A percentile compares a stretch with the other conserved stretches of the same genome.
phyloP scores from a whole-genome alignment of 139 green algal species.

The Volvox reticuliferus region DNA sequence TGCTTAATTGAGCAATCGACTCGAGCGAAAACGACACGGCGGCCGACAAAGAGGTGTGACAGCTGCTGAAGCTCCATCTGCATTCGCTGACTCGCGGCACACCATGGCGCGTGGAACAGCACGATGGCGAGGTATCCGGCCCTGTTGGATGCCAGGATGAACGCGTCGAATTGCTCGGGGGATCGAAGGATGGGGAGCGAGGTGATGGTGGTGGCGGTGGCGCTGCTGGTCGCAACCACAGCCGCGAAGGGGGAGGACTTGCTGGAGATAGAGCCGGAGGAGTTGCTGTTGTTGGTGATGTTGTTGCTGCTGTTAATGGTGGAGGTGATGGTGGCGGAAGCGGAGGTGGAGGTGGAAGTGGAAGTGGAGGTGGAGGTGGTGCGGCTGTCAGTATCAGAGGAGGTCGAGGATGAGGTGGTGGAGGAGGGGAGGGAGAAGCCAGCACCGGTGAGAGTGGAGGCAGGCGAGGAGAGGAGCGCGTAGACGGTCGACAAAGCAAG shows the following conservation, averaged over 20 bases:
- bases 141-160: slow-evolving; percentile 9
- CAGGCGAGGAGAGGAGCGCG: slow-evolving; percentile 2
- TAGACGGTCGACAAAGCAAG: slow-evolving; percentile 3
- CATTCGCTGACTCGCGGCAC: neutral
- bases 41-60: neutral
- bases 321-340: too few species aligned
- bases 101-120: slow-evolving; percentile 30
- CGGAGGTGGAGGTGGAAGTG: neutral
- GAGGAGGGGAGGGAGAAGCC: neutral
- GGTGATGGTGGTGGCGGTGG: neutral
- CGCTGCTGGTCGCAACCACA: too few species aligned
- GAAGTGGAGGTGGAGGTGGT: neutral
- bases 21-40: slow-evolving; percentile 35
- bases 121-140: slow-evolving; percentile 35
- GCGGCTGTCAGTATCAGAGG: neutral
- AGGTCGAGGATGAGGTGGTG: neutral
- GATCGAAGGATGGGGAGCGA: neutral
- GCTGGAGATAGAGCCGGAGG: too few species aligned
- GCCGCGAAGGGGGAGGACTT: too few species aligned
- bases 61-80: neutral
- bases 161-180: neutral
- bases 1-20: slow-evolving; percentile 27
- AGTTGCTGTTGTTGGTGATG: too few species aligned
- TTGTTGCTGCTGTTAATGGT: too few species aligned
- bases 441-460: neutral